Evolutionary conservation across 2,329 filamentous ascomycete species (phyloP).

Genomic region (Sphaerostilbella broomeana): DNA sequence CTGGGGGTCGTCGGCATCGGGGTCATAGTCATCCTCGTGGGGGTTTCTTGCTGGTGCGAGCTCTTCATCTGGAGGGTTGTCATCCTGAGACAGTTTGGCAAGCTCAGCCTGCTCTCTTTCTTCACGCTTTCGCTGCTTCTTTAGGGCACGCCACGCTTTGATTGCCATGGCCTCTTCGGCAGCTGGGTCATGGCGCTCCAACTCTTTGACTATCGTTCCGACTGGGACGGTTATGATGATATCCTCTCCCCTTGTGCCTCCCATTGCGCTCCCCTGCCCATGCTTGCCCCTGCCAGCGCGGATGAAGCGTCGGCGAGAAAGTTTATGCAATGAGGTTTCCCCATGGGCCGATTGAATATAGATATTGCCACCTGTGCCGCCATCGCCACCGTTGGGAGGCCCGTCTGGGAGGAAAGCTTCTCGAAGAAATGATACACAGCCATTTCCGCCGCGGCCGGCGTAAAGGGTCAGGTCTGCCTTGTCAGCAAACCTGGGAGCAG

Average conservation of each 20-base stretch:
- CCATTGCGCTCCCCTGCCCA: slow-evolving; percentile 65
- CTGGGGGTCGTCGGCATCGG: slow-evolving; percentile 38
- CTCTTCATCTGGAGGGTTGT: slow-evolving; percentile 13
- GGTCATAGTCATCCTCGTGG: slow-evolving; percentile 29
- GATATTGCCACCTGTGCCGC: slow-evolving; percentile 82
- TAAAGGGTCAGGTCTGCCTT: slow-evolving; percentile 71
- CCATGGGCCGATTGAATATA: slow-evolving; percentile 91
- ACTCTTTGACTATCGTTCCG: slow-evolving; percentile 81
- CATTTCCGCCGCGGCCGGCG: slow-evolving; percentile 78
- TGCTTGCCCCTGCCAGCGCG: slow-evolving; percentile 71
- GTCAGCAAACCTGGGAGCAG: slow-evolving; percentile 77
- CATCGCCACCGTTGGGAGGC: slow-evolving; percentile 90
- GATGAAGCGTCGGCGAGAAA: slow-evolving; percentile 68
- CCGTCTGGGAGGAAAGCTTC: slow-evolving; percentile 87
- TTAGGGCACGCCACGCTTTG: slow-evolving; percentile 25
- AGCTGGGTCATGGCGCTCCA: slow-evolving; percentile 70
- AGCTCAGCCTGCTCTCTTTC: no score
- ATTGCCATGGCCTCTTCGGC: slow-evolving; percentile 51
- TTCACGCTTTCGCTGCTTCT: slow-evolving; percentile 28
- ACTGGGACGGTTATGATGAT: slow-evolving; percentile 85
- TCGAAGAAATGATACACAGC: slow-evolving; percentile 88
- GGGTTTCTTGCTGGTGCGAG: slow-evolving; percentile 7
- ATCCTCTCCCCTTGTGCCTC: slow-evolving; percentile 79
- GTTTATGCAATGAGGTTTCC: slow-evolving; percentile 88
- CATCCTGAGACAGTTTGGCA: slow-evolving; percentile 14